These are phyloP conservation scores for Saxispiralis lemnorum DNA, from an alignment of 495 filamentous ascomycete species.

Conservation along the genomic window DNA sequence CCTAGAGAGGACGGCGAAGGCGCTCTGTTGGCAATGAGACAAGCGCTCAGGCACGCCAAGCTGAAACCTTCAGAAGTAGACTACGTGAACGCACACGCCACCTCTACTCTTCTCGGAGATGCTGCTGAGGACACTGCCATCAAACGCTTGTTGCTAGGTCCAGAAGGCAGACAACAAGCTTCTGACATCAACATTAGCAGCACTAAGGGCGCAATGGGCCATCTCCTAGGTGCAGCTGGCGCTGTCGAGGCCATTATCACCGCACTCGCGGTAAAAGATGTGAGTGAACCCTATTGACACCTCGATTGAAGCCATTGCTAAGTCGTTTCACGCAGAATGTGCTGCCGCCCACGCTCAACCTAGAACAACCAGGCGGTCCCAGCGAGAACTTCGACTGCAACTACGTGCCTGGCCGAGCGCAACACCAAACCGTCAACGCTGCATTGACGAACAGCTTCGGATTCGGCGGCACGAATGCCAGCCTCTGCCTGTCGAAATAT, in stretches of 20 bases:
- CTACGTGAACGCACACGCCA: slow-evolving; percentile 94
- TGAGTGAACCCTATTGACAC: slow-evolving; percentile 28
- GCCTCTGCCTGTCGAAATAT: slow-evolving; percentile 55
- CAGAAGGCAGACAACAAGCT: slow-evolving; percentile 44
- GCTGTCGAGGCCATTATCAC: slow-evolving; percentile 77
- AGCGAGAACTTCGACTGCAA: slow-evolving; percentile 61
- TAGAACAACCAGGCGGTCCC: slow-evolving; percentile 40
- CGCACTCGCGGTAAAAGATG: slow-evolving; percentile 57
- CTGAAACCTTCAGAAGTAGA: slow-evolving; percentile 54
- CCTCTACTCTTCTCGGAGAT: slow-evolving; percentile 70
- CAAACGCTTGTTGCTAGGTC: slow-evolving; percentile 54
- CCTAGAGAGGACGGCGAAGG: slow-evolving; percentile 67
- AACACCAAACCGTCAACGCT: slow-evolving; percentile 52
- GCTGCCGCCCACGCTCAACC: slow-evolving; percentile 76
- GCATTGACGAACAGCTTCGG: slow-evolving; percentile 91
- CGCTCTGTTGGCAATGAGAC: slow-evolving; percentile 68
- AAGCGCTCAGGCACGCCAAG: slow-evolving; percentile 55
- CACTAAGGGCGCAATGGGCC: slow-evolving; percentile 84
- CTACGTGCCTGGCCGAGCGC: slow-evolving; percentile 56
- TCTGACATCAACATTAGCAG: slow-evolving; percentile 66
- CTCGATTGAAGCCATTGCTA: slow-evolving; percentile 14
- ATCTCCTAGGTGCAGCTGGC: slow-evolving; percentile 80
- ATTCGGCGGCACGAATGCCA: slow-evolving; percentile 92
- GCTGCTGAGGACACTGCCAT: slow-evolving; percentile 77
- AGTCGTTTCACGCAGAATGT: slow-evolving; percentile 35